A percentile compares a stretch with the other conserved stretches of the same genome.
phyloP scores from a whole-genome alignment of 2,329 filamentous ascomycete species.

The Coniochaeta hoffmannii region DNA sequence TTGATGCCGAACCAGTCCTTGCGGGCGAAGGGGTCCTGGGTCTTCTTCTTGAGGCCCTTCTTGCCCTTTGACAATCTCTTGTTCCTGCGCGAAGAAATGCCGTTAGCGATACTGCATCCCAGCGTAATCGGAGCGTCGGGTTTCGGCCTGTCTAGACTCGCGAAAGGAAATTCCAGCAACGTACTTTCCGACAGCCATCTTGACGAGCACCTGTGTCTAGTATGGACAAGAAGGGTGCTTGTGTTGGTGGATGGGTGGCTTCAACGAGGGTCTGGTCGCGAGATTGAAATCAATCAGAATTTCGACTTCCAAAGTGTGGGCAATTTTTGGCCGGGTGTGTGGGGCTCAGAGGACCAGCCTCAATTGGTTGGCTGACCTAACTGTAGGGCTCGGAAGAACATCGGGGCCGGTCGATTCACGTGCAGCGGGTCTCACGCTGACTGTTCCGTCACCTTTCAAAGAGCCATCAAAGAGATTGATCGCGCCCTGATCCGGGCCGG shows the following conservation, averaged over 20 bases:
- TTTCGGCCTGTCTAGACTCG: not conserved
- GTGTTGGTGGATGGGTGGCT: constrained; percentile 2
- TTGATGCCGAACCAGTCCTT: constrained; percentile 99
- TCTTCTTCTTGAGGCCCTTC: constrained; percentile 99
- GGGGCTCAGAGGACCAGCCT: not conserved
- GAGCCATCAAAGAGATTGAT: too few species aligned
- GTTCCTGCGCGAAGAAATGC: constrained; percentile 56
- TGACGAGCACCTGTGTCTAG: constrained; percentile 42
- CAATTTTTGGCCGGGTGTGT: too few species aligned
- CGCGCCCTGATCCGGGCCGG: too few species aligned
- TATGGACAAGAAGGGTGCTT: constrained; percentile 28
- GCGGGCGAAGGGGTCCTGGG: constrained; percentile 91
- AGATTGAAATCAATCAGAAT: too few species aligned
- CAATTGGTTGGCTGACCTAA: constrained; percentile 15
- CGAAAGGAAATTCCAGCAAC: constrained; percentile 13
- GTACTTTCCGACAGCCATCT: constrained; percentile 56
- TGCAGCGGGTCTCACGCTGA: too few species aligned
- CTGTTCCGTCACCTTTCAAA: too few species aligned
- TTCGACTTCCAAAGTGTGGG: constrained; percentile 19
- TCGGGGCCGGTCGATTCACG: constrained; percentile 7
- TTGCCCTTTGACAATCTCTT: constrained; percentile 99
- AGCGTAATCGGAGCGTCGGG: not conserved
- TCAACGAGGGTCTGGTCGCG: constrained; percentile 14
- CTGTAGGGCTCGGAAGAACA: constrained; percentile 17
- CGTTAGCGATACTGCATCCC: not conserved